Evolutionary conservation across 192 early-diverging fungal species (phyloP).

Genomic region (Linnemannia exigua): DNA sequence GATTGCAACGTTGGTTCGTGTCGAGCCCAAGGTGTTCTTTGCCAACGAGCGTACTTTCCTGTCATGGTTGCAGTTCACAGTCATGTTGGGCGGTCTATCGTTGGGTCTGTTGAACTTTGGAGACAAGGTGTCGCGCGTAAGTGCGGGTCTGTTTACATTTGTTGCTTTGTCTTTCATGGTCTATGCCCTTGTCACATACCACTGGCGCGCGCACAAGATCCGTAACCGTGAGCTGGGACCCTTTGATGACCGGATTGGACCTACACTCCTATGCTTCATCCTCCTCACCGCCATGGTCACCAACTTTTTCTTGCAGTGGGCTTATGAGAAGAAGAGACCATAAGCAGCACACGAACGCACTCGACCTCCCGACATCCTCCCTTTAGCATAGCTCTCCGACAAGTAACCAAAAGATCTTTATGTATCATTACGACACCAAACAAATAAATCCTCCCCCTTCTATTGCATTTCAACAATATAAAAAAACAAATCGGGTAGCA

Average conservation of each 20-base stretch:
- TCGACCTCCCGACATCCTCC: background rate
- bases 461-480: too few species aligned
- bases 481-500: too few species aligned
- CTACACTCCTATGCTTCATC: slow-evolving; percentile 77
- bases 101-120: slow-evolving; percentile 87
- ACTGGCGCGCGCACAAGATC: slow-evolving; percentile 86
- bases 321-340: slow-evolving; percentile 44
- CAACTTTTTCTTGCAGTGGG: slow-evolving; percentile 80
- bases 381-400: background rate
- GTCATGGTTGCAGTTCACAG: slow-evolving; percentile 88
- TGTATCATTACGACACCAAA: too few species aligned
- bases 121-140: slow-evolving; percentile 77
- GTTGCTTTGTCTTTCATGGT: slow-evolving; percentile 85
- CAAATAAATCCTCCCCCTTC: too few species aligned
- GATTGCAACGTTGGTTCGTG: slow-evolving; percentile 74
- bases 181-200: slow-evolving; percentile 82
- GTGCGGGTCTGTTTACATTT: slow-evolving; percentile 76
- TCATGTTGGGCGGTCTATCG: slow-evolving; percentile 78
- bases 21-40: slow-evolving; percentile 93
- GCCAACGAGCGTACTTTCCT: slow-evolving; percentile 96
- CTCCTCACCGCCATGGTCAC: slow-evolving; percentile 74
- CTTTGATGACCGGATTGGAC: slow-evolving; percentile 85
- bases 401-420: too few species aligned
- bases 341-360: background rate
- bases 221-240: slow-evolving; percentile 80